phyloP scores from a whole-genome alignment of 306 rosid species.

The Medicago arabica region DNA sequence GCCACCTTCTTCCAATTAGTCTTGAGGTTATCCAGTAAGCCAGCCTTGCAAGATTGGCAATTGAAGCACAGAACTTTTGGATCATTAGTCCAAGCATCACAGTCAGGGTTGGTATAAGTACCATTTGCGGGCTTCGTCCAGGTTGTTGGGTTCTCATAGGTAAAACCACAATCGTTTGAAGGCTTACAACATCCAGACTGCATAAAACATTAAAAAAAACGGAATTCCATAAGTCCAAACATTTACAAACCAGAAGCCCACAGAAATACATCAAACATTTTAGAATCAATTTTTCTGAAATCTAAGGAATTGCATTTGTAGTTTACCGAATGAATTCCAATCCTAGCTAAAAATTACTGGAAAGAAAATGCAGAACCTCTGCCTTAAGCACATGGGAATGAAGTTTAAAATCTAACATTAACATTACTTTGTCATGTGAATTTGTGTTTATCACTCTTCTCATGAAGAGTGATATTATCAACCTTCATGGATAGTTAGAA shows the following conservation, averaged over 20 bases:
- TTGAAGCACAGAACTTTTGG: constrained; percentile 58
- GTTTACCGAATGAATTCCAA: neutral
- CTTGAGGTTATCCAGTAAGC: constrained; percentile 72
- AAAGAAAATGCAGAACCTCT: neutral
- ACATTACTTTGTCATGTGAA: neutral
- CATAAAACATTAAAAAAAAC: constrained; percentile 21
- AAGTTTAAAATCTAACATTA: neutral
- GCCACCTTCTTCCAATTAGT: constrained; percentile 74
- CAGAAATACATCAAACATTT: constrained; percentile 1
- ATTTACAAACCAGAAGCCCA: neutral
- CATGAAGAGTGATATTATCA: too few species aligned
- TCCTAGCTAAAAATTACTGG: neutral
- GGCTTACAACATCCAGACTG: constrained; percentile 97
- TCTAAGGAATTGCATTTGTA: neutral
- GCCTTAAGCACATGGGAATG: neutral
- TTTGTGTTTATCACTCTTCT: neutral
- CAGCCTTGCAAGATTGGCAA: constrained; percentile 88
- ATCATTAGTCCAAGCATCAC: constrained; percentile 60
- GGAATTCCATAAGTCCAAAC: neutral
- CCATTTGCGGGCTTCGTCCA: constrained; percentile 45
- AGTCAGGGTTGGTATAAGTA: constrained; percentile 48
- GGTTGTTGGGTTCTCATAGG: constrained; percentile 44
- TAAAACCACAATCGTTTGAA: constrained; percentile 54
- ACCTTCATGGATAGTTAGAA: too few species aligned
- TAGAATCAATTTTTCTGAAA: neutral